Base-by-base conservation (phyloP, 2,329 filamentous ascomycete genomes). In the Fusarium keratoplasticum region DNA sequence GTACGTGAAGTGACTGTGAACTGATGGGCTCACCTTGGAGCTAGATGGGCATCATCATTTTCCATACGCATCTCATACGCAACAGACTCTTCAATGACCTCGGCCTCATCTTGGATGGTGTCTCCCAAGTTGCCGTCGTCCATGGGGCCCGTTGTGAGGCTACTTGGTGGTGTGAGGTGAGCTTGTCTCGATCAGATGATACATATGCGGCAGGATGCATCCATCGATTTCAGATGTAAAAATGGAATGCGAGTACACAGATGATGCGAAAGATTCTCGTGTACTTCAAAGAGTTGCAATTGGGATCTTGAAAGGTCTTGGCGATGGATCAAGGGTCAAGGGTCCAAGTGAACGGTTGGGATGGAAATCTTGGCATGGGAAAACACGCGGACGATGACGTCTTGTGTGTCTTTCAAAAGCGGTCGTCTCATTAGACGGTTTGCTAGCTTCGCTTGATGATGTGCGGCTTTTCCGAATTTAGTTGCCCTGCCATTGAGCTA, bases 31-130 rank as follows among this genome's bases (percentile, higher is more conserved):
- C 74, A 86, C 86, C 83, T 86, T 22, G 86, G 86, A 40, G 85
- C 78, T 18, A 87, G 79, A 75, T 87, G 84, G 13, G 81, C 79
- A 64, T 84, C 79, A 58, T 86, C 85, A 66, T 82, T 82, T 42
- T 80, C 77, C 61, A 83, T 81, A 7, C 74, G 80, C 67, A 79
- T 71, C 35, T 77, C 73, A 6, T 66, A 62, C 16, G 78, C 65
- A 36, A 80, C 67, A 10, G 76, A 61, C 22, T 76, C 70, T 38
- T 81, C 77, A 14, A 80, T 71, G 27, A 70, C 66, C 16, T 82
- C 77, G 8, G 80, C 74, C 58, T 82, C 79, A 52, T 82, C 76
- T 44, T 82, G 78, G 70, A 86, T 82, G 42, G 81, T 81, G 5
- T 84, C 78, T 66, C 79, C 78, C 11, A 85, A 77, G 58, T 82